Evolutionary conservation across 2,329 filamentous ascomycete genomes (phyloP).

Genomic region (Fusarium sublunatum): DNA sequence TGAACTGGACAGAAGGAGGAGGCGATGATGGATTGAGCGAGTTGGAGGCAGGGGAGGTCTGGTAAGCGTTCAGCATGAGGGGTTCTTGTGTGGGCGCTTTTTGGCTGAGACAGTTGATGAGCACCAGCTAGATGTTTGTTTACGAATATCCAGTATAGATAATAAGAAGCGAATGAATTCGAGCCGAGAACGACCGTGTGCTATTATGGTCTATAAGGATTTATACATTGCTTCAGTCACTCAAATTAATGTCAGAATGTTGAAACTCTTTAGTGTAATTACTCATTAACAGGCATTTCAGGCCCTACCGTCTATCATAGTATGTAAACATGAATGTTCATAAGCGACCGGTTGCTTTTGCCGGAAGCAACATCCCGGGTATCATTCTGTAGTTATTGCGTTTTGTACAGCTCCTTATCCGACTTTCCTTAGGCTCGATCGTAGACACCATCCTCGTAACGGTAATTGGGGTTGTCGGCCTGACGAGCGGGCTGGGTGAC

Average conservation of each 20-base stretch:
- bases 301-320: conserved; percentile 22
- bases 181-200: not conserved
- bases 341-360: conserved; percentile 21
- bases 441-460: conserved; percentile 55
- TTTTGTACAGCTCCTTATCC: not conserved
- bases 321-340: conserved; percentile 15
- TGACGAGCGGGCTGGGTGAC: conserved; percentile 20
- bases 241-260: not conserved
- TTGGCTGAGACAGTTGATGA: conserved; percentile 5
- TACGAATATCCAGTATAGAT: conserved; percentile 1
- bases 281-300: conserved; percentile 30
- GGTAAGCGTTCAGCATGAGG: conserved; percentile 22
- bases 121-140: conserved; percentile 2
- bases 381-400: conserved; percentile 19
- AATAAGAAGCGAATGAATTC: conserved; percentile 2
- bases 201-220: too few relatives aligned
- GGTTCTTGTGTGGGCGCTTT: conserved; percentile 6
- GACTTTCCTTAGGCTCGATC: conserved; percentile 36
- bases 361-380: conserved; percentile 26
- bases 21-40: conserved; percentile 51
- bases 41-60: conserved; percentile 50
- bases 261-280: conserved; percentile 13
- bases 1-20: conserved; percentile 59
- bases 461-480: conserved; percentile 42
- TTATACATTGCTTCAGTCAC: not conserved